Evolutionary conservation across 768 basidiomycete species (phyloP).

Genomic region (Podaxis sp.): DNA sequence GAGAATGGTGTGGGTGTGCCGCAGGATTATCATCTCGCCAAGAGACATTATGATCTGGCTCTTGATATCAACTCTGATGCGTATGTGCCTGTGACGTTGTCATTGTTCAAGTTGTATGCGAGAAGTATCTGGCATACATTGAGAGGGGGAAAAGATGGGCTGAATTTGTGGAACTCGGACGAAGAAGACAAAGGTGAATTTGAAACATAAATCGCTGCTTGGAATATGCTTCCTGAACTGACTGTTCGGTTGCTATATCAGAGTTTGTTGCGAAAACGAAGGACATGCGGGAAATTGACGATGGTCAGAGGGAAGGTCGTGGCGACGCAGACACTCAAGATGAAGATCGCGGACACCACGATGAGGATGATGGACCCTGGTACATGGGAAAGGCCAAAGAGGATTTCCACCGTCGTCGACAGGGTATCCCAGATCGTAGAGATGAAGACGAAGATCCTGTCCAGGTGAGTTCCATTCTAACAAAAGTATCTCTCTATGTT

Average conservation of each 20-base stretch:
- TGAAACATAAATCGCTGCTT: neutral
- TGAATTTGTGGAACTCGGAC: constrained; percentile 65
- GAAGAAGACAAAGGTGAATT: constrained; percentile 44
- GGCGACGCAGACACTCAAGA: constrained; percentile 29
- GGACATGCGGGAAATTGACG: constrained; percentile 42
- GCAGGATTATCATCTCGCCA: constrained; percentile 95
- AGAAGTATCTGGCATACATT: constrained; percentile 84
- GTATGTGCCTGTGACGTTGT: constrained; percentile 83
- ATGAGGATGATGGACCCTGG: constrained; percentile 72
- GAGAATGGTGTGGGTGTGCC: constrained; percentile 93
- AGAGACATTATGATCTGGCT: constrained; percentile 91
- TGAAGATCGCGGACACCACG: constrained; percentile 33
- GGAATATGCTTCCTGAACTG: neutral
- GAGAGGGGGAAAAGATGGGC: constrained; percentile 65
- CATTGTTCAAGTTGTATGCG: constrained; percentile 77
- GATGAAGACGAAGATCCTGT: constrained; percentile 71
- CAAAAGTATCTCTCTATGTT: neutral
- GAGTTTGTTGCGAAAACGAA: constrained; percentile 22
- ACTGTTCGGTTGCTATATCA: constrained; percentile 1
- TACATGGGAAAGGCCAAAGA: constrained; percentile 82
- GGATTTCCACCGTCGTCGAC: constrained; percentile 63
- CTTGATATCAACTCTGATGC: constrained; percentile 87
- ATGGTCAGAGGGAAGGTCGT: constrained; percentile 28
- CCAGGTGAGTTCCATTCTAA: constrained; percentile 44
- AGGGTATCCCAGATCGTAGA: constrained; percentile 31